phyloP scores from a whole-genome alignment of 139 green algal species.

The Tetraselmis striata region DNA sequence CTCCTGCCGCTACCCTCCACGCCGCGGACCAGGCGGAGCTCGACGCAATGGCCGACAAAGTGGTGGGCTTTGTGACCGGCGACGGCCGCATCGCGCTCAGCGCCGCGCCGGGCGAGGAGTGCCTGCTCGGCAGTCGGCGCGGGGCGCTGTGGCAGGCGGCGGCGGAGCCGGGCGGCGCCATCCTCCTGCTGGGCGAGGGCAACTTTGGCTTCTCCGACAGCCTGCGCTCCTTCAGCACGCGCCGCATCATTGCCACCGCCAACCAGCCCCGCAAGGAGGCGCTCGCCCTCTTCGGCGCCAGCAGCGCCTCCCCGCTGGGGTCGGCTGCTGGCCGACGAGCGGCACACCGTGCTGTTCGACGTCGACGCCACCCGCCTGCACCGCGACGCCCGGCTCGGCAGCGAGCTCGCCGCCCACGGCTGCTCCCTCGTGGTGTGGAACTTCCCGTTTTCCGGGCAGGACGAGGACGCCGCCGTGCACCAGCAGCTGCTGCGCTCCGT shows the following conservation, averaged over 20 bases:
- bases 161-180: neutral
- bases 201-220: slow-evolving; percentile 30
- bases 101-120: neutral
- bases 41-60: no score
- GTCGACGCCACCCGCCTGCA: slow-evolving; percentile 17
- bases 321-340: slow-evolving; percentile 2
- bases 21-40: neutral
- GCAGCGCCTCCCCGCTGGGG: neutral
- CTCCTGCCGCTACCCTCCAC: slow-evolving; percentile 6
- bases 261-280: slow-evolving; percentile 2
- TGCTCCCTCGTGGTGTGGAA: slow-evolving; percentile 24
- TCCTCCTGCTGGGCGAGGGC: slow-evolving; percentile 37
- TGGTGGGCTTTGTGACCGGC: no score
- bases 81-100: neutral
- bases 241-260: slow-evolving; percentile 1
- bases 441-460: slow-evolving; percentile 22
- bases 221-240: slow-evolving; percentile 1
- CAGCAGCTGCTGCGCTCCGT: slow-evolving; percentile 17
- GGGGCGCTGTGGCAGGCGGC: neutral
- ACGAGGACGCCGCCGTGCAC: slow-evolving; percentile 28
- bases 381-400: neutral
- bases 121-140: neutral
- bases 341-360: neutral
- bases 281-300: neutral
- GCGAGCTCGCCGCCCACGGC: neutral